A percentile compares a stretch with the other conserved stretches of the same genome.
phyloP scores from a whole-genome alignment of 257 asterid species.

The Ajuga chamaepitys region DNA sequence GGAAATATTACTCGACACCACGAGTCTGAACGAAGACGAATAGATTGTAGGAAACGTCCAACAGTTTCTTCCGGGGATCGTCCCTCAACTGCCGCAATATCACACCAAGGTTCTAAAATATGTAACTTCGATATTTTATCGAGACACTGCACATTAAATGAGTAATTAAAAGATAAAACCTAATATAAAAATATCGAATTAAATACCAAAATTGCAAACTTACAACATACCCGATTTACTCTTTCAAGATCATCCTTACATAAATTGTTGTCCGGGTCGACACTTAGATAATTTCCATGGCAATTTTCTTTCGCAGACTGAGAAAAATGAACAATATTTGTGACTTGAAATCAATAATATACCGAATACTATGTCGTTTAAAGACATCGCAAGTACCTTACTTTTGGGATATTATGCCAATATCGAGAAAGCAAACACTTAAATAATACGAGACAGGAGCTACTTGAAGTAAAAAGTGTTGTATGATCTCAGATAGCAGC shows the following conservation, averaged over 20 bases:
- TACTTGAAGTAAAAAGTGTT: no score
- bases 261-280: slow-evolving; percentile 5
- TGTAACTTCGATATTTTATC: not conserved
- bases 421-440: no score
- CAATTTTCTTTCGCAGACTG: slow-evolving; percentile 26
- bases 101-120: slow-evolving; percentile 28
- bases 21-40: not conserved
- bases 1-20: slow-evolving; percentile 27
- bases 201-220: not conserved
- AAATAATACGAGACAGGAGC: no score
- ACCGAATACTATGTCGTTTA: no score
- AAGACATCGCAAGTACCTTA: no score
- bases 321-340: not conserved
- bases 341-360: no score
- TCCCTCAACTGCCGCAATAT: not conserved
- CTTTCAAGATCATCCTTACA: slow-evolving; percentile 12
- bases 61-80: not conserved
- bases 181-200: not conserved
- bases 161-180: not conserved
- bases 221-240: slow-evolving; percentile 21
- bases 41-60: not conserved
- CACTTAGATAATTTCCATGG: slow-evolving; percentile 3
- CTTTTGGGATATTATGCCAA: no score
- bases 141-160: not conserved
- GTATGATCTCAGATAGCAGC: no score